Percentiles rank a stretch among this genome's conserved stretches.
Conservation (phyloP, 2,329 filamentous ascomycete genomes). For the Proliferodiscus dingleyae region DNA sequence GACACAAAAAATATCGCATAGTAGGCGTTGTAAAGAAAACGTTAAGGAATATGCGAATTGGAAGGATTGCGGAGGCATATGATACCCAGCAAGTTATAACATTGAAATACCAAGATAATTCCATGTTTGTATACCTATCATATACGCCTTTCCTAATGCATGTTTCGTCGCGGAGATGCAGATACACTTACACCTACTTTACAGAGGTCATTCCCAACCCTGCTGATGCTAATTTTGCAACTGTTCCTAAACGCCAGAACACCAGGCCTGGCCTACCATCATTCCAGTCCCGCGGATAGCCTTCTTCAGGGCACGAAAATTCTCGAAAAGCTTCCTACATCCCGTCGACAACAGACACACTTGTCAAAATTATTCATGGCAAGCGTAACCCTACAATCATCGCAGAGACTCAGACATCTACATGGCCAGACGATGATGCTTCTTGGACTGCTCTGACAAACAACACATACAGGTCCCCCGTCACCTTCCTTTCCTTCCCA, state of each 20-base stretch:
- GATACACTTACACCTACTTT: too few relatives aligned
- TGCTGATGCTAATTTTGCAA: too few relatives aligned
- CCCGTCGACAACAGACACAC: slow-evolving; percentile 88
- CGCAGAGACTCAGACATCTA: slow-evolving; percentile 87
- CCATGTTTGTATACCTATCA: too few relatives aligned
- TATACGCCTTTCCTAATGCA: too few relatives aligned
- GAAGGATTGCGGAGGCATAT: too few relatives aligned
- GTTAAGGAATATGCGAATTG: too few relatives aligned
- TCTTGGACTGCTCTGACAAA: slow-evolving; percentile 81
- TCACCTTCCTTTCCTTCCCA: slow-evolving; percentile 50
- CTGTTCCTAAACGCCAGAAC: too few relatives aligned
- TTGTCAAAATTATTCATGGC: slow-evolving; percentile 97
- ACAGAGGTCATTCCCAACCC: too few relatives aligned
- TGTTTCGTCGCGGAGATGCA: too few relatives aligned
- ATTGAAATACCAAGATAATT: too few relatives aligned
- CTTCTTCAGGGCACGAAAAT: slow-evolving; percentile 69
- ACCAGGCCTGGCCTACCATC: background rate
- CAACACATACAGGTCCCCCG: slow-evolving; percentile 79
- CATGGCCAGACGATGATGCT: slow-evolving; percentile 96
- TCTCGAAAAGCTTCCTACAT: slow-evolving; percentile 83
- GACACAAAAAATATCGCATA: background rate
- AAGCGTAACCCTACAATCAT: slow-evolving; percentile 88
- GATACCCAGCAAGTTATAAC: too few relatives aligned
- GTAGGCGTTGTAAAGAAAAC: too few relatives aligned
- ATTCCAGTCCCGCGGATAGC: background rate